Conservation (phyloP, 1,284 basidiomycete genomes). For the Papiliotrema nemorosa region DNA sequence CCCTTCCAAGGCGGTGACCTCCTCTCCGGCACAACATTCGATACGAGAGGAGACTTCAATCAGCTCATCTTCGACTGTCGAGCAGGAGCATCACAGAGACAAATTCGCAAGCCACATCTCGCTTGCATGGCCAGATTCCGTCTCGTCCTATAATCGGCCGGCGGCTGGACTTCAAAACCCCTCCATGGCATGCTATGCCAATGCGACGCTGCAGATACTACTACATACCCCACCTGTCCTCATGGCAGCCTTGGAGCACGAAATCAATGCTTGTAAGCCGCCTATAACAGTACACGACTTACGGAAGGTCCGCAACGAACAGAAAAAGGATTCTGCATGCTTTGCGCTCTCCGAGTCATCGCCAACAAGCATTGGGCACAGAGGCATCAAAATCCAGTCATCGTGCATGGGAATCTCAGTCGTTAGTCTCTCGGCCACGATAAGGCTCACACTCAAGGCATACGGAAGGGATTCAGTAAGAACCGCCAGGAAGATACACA, state of each 20-base stretch:
- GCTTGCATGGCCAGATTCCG: conserved; percentile 21
- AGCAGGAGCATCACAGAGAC: neutral
- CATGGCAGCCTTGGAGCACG: conserved; percentile 62
- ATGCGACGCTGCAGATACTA: conserved; percentile 90
- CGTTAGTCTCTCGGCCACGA: conserved; percentile 53
- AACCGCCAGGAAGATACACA: conserved; percentile 98
- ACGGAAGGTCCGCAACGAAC: conserved; percentile 55
- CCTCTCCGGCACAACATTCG: neutral
- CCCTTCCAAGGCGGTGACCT: neutral
- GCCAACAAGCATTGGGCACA: conserved; percentile 27
- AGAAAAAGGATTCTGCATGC: conserved; percentile 64
- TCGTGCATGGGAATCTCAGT: conserved; percentile 64
- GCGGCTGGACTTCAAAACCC: conserved; percentile 72
- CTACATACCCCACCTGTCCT: conserved; percentile 90
- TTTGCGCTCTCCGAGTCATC: conserved; percentile 61
- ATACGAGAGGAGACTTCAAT: neutral
- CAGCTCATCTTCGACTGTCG: too few species aligned
- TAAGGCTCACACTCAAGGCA: conserved; percentile 55
- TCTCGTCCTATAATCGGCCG: neutral
- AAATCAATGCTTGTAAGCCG: conserved; percentile 52
- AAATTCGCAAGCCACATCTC: neutral
- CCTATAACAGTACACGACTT: neutral
- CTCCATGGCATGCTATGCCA: conserved; percentile 98
- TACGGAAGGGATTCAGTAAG: conserved; percentile 84
- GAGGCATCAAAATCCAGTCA: conserved; percentile 54